Conservation (phyloP, 257 asterid genomes). For the Eustoma russellianum region DNA sequence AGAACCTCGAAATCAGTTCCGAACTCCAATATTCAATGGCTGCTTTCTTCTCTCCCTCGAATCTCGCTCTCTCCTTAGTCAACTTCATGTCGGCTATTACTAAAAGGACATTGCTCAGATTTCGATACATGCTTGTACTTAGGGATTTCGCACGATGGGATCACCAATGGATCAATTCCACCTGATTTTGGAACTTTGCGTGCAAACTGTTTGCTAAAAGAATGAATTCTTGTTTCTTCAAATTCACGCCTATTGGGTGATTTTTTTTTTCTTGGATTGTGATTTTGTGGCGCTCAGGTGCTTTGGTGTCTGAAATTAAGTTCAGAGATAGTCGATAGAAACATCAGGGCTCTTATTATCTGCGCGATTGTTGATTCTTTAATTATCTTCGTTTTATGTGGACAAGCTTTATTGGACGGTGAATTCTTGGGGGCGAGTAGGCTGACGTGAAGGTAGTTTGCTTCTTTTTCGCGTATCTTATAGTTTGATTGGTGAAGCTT, state of each 20-base stretch:
- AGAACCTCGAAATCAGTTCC: constrained; percentile 20
- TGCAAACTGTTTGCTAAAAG: not conserved
- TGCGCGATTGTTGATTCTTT: not conserved
- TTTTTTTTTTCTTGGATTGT: constrained; percentile 4
- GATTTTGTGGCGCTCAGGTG: not conserved
- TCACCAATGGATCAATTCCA: not conserved
- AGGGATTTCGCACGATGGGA: not conserved
- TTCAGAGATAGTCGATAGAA: not conserved
- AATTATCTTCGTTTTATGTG: not conserved
- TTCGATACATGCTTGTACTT: too few species aligned
- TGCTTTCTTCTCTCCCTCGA: constrained; percentile 19
- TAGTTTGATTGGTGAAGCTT: constrained; percentile 2
- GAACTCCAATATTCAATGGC: constrained; percentile 14
- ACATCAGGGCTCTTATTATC: not conserved
- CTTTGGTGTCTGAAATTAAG: not conserved
- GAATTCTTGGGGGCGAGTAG: not conserved
- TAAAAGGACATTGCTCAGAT: not conserved
- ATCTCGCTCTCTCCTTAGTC: constrained; percentile 18
- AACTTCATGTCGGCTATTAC: not conserved
- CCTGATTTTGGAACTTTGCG: not conserved
- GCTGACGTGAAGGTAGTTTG: not conserved
- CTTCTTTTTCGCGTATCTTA: not conserved
- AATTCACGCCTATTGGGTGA: constrained; percentile 18
- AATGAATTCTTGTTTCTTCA: not conserved
- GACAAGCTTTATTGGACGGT: not conserved